These are phyloP conservation scores for Capniomyces stellatus DNA, from an alignment of 371 early-diverging fungal species.

Conservation along the genomic window DNA sequence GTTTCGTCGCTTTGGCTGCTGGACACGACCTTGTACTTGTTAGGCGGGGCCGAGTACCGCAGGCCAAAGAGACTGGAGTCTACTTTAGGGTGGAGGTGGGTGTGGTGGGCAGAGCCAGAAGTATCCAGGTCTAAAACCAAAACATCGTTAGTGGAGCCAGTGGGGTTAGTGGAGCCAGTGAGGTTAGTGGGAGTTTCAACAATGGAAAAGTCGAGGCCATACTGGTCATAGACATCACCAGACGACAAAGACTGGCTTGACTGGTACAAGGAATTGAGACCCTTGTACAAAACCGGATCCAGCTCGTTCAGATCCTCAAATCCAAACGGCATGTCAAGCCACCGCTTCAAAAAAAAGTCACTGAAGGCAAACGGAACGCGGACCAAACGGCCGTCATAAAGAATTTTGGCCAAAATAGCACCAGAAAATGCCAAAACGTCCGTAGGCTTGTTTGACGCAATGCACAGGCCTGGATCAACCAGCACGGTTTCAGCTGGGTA, in stretches of 20 bases:
- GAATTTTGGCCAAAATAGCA: slow-evolving; percentile 79
- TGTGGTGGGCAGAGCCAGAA: not conserved
- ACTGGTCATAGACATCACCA: slow-evolving; percentile 26
- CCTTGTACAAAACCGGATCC: slow-evolving; percentile 71
- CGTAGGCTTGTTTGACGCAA: slow-evolving; percentile 38
- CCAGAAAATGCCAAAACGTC: slow-evolving; percentile 68
- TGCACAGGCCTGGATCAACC: slow-evolving; percentile 18
- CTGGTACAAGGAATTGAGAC: slow-evolving; percentile 22
- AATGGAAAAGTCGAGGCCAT: slow-evolving; percentile 65
- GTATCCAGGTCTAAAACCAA: not conserved
- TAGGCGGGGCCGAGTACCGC: not conserved
- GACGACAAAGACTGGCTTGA: slow-evolving; percentile 15
- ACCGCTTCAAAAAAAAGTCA: slow-evolving; percentile 74
- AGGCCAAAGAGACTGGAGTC: not conserved
- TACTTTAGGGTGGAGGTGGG: too few species aligned
- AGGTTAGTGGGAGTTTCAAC: too few species aligned
- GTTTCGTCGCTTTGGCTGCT: not conserved
- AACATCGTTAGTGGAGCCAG: slow-evolving; percentile 30
- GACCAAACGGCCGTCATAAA: slow-evolving; percentile 84
- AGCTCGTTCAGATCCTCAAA: slow-evolving; percentile 80
- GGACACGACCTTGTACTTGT: not conserved
- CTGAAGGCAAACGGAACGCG: slow-evolving; percentile 66
- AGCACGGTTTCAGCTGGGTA: slow-evolving; percentile 50
- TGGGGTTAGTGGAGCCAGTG: too few species aligned
- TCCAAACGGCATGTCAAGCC: slow-evolving; percentile 51